Evolutionary conservation across 345 rosid species (phyloP), one percentile per base, ranked within the genome.

Genomic region (Salix arbutifolia): DNA sequence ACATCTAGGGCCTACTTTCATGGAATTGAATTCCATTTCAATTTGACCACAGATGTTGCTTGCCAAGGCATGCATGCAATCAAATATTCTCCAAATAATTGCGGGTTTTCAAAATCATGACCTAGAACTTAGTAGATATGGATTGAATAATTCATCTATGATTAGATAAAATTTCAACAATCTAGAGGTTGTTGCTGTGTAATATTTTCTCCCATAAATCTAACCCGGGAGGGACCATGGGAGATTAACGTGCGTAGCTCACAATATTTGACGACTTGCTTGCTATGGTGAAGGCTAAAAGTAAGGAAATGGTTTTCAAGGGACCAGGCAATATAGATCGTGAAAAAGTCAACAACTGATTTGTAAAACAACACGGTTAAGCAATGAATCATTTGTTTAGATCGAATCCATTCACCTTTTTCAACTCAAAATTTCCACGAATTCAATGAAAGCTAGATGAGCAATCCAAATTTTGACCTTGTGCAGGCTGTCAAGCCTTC

Each of bases 391-490:
- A 23, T 28, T 10, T 8, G 64, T 58, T n/a, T 1, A n/a, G 9
- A 58, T 58, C 14, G 64, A 58, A 58, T 23, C 64, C 16, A n/a
- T 23, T 58, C 28, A 23, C 44, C 1, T 50, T 25, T 37, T 60
- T 74, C 66, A 61, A 40, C 28, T 28, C 21, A 40, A 73, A 30
- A 65, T 21, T 44, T 65, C 44, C 37, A 50, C 52, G 33, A 17
- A 6, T 66, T 75, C 18, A 44, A 44, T 74, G 62, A 65, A n/a
- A 30, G 31, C 31, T 46, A 46, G 52, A 16, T 42, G 69, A 18
- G 60, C 12, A 46, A 25, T 65, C 77, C 77, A 48, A 74, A 50
- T 31, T 48, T 65, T 33, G 77, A 74, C 71, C 76, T 42, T 16
- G 16, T 4, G 5, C 4, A 48, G 16, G 53, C 53, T 13, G 52